Evolutionary conservation across 73 alveolate genomes (phyloP), one percentile per base, ranked within the genome.

Genomic region (Halteria grandinella): DNA sequence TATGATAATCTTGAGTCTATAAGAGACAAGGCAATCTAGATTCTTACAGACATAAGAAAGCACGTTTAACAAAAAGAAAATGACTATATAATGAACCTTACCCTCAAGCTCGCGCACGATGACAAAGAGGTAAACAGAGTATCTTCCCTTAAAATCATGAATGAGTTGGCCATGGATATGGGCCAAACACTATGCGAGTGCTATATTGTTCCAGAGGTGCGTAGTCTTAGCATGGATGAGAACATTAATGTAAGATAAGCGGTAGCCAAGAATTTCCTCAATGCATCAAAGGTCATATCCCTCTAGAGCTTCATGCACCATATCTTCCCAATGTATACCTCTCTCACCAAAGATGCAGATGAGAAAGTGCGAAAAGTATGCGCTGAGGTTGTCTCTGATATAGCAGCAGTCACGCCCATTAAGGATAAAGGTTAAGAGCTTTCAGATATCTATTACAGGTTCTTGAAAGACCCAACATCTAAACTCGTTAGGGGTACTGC

Each of bases 51-150:
- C n/a, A 75, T 83, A 51, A 54, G 92, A 23, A 73, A 72, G 37
- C 54, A 57, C 0, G 69, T 83, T 15, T 20, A 81, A 23, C 60
- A 63, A n/a, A 55, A 72, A 14, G 92, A 83, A 27, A 70, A 70
- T 25, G 83, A 71, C 23, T 83, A 73, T 49, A 78, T 83, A 28
- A 62, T 83, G 70, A 83, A 52, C n/a, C 57, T 83, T 20, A 83
- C 83, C 54, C 63, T 83, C 0, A 74, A 69, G 69, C 66, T 83
- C 1, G 92, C 92, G 10, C 92, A 83, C 44, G 92, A 83, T 41
- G 83, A 83, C 21, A 78, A 73, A 25, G 92, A 73, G 52, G 40
- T 24, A n/a, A 81, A 81, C 29, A 58, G 92, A 60, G 70, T 66
- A 4, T 55, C 84, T 17, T 82, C 92, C 36, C 64, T 83, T 15